These are phyloP conservation scores for Agapanthus africanus DNA, from an alignment of 106 monocot species.

Conservation along the genomic window DNA sequence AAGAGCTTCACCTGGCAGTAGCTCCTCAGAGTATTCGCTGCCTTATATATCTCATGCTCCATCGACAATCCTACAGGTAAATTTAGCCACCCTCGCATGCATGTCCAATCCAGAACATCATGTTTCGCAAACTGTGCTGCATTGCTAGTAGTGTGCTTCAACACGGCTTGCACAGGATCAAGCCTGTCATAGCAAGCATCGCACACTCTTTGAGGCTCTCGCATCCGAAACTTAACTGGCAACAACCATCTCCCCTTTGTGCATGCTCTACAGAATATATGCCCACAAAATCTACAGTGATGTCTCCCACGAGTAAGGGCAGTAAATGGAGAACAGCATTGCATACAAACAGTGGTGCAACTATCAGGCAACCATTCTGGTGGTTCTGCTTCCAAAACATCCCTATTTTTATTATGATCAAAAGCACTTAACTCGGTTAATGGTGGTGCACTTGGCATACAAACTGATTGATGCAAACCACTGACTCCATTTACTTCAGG, in stretches of 20 bases:
- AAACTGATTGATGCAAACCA: slow-evolving; percentile 72
- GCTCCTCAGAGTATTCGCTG: slow-evolving; percentile 55
- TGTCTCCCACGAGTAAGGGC: slow-evolving; percentile 75
- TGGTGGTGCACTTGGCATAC: slow-evolving; percentile 82
- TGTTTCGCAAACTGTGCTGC: slow-evolving; percentile 78
- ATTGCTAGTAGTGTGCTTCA: slow-evolving; percentile 71
- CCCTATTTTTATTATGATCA: slow-evolving; percentile 36
- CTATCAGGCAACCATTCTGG: slow-evolving; percentile 97
- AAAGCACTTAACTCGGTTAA: slow-evolving; percentile 35
- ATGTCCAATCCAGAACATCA: slow-evolving; percentile 95
- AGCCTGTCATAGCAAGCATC: slow-evolving; percentile 76
- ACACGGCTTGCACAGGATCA: slow-evolving; percentile 67
- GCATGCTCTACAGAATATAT: slow-evolving; percentile 73
- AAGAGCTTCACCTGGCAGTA: slow-evolving; percentile 61
- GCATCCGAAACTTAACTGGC: slow-evolving; percentile 60
- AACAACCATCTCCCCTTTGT: slow-evolving; percentile 75
- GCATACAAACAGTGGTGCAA: slow-evolving; percentile 54
- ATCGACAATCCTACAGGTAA: slow-evolving; percentile 82
- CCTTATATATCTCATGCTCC: slow-evolving; percentile 97
- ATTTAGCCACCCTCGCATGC: slow-evolving; percentile 84
- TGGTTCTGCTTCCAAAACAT: slow-evolving; percentile 70
- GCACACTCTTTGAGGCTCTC: slow-evolving; percentile 89
- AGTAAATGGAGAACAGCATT: slow-evolving; percentile 64
- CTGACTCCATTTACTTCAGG: slow-evolving; percentile 52
- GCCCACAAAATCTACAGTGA: slow-evolving; percentile 95